Evolutionary conservation across 441 rosid genomes (phyloP).

Genomic region (Jatropha multifida): DNA sequence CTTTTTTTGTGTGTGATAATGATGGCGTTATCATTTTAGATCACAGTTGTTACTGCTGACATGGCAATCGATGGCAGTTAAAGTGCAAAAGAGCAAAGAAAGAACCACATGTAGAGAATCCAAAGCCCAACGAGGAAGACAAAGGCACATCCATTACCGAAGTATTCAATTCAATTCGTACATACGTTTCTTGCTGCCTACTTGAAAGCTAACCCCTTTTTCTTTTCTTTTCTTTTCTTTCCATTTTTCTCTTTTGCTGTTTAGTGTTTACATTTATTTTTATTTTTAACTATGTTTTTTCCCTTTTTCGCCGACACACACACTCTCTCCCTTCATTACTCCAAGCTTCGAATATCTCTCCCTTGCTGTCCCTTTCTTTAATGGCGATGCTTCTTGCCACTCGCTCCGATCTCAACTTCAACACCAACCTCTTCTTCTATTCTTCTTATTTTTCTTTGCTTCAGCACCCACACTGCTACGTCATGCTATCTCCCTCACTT

Average conservation of each 20-base stretch:
- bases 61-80: conserved; percentile 8
- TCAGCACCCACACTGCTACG: conserved; percentile 16
- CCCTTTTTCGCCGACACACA: conserved; percentile 44
- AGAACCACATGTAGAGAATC: conserved; percentile 10
- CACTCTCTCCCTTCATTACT: conserved; percentile 45
- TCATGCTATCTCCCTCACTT: conserved; percentile 28
- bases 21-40: neutral
- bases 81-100: neutral
- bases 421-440: neutral
- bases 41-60: neutral
- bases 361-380: conserved; percentile 30
- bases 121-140: neutral
- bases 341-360: conserved; percentile 56
- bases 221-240: conserved; percentile 1
- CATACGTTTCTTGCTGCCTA: neutral
- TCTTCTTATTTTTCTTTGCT: conserved; percentile 22
- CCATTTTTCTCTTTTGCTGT: neutral
- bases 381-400: conserved; percentile 42
- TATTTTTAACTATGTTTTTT: neutral
- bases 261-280: neutral
- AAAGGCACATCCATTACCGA: neutral
- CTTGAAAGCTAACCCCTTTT: neutral
- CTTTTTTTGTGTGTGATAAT: neutral
- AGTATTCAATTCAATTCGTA: neutral
- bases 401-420: conserved; percentile 27